Evolutionary conservation across 108 stramenopile species (phyloP), one percentile per base, ranked within the genome.

Genomic region (Cyclotella kingstonii): DNA sequence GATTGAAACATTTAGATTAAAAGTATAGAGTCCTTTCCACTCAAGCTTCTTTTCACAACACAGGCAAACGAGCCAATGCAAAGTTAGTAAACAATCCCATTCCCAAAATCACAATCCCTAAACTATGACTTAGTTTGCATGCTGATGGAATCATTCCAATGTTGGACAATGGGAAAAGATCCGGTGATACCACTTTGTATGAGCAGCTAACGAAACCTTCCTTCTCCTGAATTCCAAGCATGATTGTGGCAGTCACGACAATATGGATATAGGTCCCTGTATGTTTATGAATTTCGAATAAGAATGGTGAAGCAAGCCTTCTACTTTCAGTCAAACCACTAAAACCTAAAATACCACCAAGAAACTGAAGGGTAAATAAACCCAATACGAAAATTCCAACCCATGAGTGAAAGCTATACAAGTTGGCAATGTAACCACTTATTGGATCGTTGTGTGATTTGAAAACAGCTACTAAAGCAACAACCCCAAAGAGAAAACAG

Each of bases 401-500:
- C 90, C 90, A 91, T 1, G 84, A 85, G 55, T 91, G 90, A 28
- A 91, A 61, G 18, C 77, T 79, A 56, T 86, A 91, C 45, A 91
- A 39, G 68, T 91, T 87, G 35, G 86, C 86, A 70, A 85, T 83
- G 47, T 70, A 84, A 23, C 84, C 87, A 55, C 68, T 73, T 2
- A 51, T 33, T 4, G 61, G 55, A 65, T 86, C 85, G 60, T 87
- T 85, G 56, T 91, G 86, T 12, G 83, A 83, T 56, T 58, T 53
- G 62, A 85, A 84, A 11, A 90, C 89, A 8, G 86, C 85, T 5
- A 84, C 21, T 44, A 91, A 53, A 21, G 60, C 90, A 18, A 88
- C 48, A 1, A 77, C 54, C 19, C 60, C 70, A 45, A 73, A 76
- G 23, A 88, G 23, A 17, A 74, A 58, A 33, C 77, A 77, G 5